Percentiles rank a stretch among this genome's conserved stretches.
Conservation (phyloP, 2,329 filamentous ascomycete species). For the Fusarium sp. region DNA sequence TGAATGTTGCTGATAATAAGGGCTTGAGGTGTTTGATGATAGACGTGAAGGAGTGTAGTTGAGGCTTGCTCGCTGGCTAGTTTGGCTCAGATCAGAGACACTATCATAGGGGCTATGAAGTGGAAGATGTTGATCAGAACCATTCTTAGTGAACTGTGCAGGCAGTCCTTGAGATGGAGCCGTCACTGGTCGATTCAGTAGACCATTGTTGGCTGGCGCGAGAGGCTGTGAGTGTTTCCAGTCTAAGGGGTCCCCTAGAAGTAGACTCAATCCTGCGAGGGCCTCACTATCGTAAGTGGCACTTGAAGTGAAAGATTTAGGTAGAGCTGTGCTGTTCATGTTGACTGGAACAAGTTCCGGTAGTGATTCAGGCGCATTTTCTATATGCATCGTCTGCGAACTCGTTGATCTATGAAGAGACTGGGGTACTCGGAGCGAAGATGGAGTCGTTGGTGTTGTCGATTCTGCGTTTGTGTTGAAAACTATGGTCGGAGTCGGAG, state of each 20-base stretch:
- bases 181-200: neutral
- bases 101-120: neutral
- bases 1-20: neutral
- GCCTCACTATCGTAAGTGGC: neutral
- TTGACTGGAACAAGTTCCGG: slow-evolving; percentile 21
- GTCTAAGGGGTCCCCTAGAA: slow-evolving; percentile 12
- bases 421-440: neutral
- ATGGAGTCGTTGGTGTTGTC: too few relatives aligned
- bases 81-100: neutral
- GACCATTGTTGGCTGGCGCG: neutral
- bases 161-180: neutral
- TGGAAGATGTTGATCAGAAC: neutral
- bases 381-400: neutral
- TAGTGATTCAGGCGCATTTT: neutral
- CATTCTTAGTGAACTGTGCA: neutral
- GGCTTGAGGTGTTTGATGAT: neutral
- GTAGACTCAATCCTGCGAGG: slow-evolving; percentile 3
- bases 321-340: neutral
- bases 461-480: neutral
- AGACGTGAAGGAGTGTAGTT: neutral
- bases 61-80: neutral
- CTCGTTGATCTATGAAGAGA: neutral
- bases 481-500: neutral
- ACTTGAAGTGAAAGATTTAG: neutral
- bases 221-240: neutral